Evolutionary conservation across 192 early-diverging fungal genomes (phyloP), one percentile per base, ranked within the genome.

Genomic region (Coemansia sp.): DNA sequence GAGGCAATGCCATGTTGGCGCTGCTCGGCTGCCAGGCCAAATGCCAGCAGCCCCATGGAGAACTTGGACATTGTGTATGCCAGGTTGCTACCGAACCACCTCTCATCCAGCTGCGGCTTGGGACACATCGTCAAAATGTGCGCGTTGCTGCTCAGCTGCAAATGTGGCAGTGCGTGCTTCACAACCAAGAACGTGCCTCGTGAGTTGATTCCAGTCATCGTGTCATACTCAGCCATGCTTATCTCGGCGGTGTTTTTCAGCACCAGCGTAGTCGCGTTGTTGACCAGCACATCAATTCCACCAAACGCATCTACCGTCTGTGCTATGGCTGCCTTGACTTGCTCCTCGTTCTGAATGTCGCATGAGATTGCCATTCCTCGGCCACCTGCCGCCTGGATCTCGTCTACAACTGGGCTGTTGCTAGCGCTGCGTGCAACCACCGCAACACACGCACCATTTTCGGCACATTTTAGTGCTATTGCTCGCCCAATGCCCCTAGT

Each of bases 241-340:
- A 85, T 84, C 14, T 67, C 64, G 40, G 65, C 53, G 0, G 86
- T 88, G 42, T 73, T 59, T 24, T 83, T 90, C 30, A 91, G 72
- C 19, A 82, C 83, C 57, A 92, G 88, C 1, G 86, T 86, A 5
- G 85, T 82, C 0, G 91, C 80, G 54, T 87, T 83, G 66, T 90
- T 92, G 63, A 90, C 85, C 28, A 92, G 69, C 43, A 92, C 86
- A 60, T 92, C 91, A 58, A 92, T 87, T 6, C 87, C 87, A 28
- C 88, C 89, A 83, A 92, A 91, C 47, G 67, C 67, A 8, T 63
- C 35, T 1, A 79, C 87, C 2, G 85, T 82, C 54, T 82, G 65
- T 12, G 72, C 68, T 50, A 92, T 80, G 4, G 87, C 89, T 4
- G 59, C 73, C 47, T 82, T 57, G 31, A 91, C 81, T 31, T 89